Percentiles rank a stretch among this genome's conserved stretches.
phyloP scores from a whole-genome alignment of 2,329 filamentous ascomycete genomes.

The Pseudogymnoascus sp. region DNA sequence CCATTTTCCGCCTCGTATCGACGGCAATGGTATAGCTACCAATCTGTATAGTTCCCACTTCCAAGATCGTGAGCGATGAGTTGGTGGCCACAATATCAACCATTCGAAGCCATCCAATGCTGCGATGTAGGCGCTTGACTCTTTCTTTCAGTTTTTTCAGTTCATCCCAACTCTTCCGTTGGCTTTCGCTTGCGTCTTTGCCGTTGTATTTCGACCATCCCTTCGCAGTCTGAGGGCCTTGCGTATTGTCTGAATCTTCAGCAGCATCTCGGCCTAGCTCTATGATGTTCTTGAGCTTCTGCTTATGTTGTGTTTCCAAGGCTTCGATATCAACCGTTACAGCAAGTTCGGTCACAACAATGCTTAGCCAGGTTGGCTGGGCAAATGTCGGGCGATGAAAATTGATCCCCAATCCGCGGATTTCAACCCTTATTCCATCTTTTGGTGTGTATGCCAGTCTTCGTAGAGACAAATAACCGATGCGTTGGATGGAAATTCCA shows the following conservation, averaged over 20 bases:
- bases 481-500: constrained; percentile 88
- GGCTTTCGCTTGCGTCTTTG: constrained; percentile 24
- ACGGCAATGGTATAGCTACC: constrained; percentile 80
- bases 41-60: constrained; percentile 77
- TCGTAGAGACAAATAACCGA: constrained; percentile 86
- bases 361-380: constrained; percentile 91
- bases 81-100: constrained; percentile 82
- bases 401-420: constrained; percentile 79
- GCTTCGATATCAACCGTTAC: constrained; percentile 72
- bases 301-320: constrained; percentile 43
- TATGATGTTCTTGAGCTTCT: constrained; percentile 28
- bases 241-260: constrained; percentile 20
- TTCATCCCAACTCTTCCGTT: constrained; percentile 64
- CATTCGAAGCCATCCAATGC: constrained; percentile 81
- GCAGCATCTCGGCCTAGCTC: constrained; percentile 16
- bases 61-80: constrained; percentile 66
- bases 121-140: constrained; percentile 77
- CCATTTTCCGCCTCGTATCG: constrained; percentile 84
- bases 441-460: constrained; percentile 82
- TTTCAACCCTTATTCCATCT: constrained; percentile 83
- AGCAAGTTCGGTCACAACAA: constrained; percentile 77
- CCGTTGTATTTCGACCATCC: constrained; percentile 8
- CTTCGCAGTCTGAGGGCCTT: constrained; percentile 10
- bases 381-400: constrained; percentile 93
- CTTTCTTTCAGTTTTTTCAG: constrained; percentile 74